Evolutionary conservation across 2,329 filamentous ascomycete genomes (phyloP).

Genomic region (Fusarium equiseti): DNA sequence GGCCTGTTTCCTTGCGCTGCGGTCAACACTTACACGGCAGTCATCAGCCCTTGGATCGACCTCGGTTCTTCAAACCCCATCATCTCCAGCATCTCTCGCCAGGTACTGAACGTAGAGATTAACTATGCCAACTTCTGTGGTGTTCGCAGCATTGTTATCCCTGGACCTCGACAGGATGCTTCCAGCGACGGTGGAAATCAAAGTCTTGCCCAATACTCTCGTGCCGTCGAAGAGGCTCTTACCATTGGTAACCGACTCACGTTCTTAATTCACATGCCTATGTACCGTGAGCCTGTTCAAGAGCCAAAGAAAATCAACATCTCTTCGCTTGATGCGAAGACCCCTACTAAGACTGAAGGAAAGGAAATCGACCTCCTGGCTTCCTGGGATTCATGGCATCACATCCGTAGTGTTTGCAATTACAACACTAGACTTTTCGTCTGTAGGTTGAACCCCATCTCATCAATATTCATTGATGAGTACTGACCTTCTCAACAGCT

Average conservation of each 20-base stretch:
- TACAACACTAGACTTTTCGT: conserved; percentile 85
- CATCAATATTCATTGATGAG: background rate
- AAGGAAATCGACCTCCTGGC: conserved; percentile 77
- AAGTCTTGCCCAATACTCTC: conserved; percentile 80
- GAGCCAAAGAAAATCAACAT: conserved; percentile 67
- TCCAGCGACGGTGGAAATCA: conserved; percentile 63
- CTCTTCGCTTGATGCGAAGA: conserved; percentile 56
- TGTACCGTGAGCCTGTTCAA: conserved; percentile 78
- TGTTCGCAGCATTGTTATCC: conserved; percentile 83
- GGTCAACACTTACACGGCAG: conserved; percentile 80
- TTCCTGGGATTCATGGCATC: conserved; percentile 94
- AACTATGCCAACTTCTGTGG: conserved; percentile 97
- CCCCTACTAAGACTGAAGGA: conserved; percentile 47
- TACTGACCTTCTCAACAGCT: conserved; percentile 53
- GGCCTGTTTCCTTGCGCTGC: conserved; percentile 75
- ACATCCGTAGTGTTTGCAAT: conserved; percentile 85
- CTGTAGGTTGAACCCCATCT: conserved; percentile 69
- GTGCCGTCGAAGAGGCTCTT: conserved; percentile 84
- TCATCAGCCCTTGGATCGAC: conserved; percentile 93
- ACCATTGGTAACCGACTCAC: conserved; percentile 80
- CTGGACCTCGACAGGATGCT: conserved; percentile 77
- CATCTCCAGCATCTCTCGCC: conserved; percentile 86
- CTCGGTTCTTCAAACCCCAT: conserved; percentile 84
- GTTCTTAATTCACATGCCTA: conserved; percentile 83
- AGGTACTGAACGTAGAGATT: conserved; percentile 90